Conservation (phyloP, 2,329 filamentous ascomycete genomes). For the Pestalotiopsis sp. region DNA sequence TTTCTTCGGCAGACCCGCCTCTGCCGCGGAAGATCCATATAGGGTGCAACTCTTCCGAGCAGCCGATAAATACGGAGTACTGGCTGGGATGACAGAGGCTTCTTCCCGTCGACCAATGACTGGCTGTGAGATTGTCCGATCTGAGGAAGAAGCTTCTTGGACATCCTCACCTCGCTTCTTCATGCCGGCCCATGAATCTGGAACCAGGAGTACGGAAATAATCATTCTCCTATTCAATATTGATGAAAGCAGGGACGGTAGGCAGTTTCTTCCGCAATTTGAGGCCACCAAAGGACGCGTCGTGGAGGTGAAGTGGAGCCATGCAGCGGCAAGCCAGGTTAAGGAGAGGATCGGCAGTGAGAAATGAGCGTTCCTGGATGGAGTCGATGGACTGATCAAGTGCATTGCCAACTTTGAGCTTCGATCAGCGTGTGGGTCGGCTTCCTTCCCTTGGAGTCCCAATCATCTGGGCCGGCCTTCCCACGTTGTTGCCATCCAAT, state of each 20-base stretch:
- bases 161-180: neutral
- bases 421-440: neutral
- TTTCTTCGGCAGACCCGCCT: neutral
- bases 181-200: neutral
- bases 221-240: neutral
- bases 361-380: neutral
- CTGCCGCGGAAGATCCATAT: neutral
- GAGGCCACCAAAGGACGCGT: neutral
- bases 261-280: neutral
- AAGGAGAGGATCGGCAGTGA: neutral
- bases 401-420: neutral
- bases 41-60: neutral
- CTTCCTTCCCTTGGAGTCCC: neutral
- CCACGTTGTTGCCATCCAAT: neutral
- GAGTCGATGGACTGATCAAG: neutral
- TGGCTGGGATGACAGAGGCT: too few species aligned
- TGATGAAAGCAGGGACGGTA: neutral
- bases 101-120: neutral
- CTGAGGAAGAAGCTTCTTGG: neutral
- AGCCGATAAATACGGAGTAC: neutral
- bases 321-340: neutral
- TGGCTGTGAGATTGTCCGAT: neutral
- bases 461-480: neutral
- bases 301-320: neutral
- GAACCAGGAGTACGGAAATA: neutral